Base-by-base conservation (phyloP, 2,329 filamentous ascomycete species). In the Fusarium lateritium region DNA sequence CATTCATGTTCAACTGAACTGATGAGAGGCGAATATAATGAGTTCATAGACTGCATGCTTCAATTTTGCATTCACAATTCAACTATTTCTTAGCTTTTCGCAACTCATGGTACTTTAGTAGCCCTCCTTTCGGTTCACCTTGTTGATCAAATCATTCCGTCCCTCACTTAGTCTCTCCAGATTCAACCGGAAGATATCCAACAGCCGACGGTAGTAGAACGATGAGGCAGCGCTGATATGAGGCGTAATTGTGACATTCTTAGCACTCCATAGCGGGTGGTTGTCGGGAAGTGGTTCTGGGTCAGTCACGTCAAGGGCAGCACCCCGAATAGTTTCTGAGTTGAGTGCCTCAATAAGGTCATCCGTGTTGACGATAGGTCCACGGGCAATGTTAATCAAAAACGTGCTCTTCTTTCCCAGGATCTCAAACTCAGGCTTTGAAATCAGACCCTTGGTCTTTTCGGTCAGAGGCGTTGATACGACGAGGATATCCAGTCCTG, bases 221-320 rank as follows among this genome's bases (percentile, higher is more conserved):
- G 75, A 78, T 9, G 83, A 83, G 7, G 65, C 67, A 1, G 81
- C 82, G 50, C 83, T 85, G 13, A 86, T 76, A 64, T 86, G 85
- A 17, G 85, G 85, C 22, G 84, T 85, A 45, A 95, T 86, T 52
- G 91, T 85, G 17, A 91, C 83, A 76, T 94, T 94, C 62, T 87
- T 86, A 15, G 90, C 82, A 26, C 82, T 85, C 92, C 92, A 95
- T 51, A 95, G 79, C 66, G 87, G 85, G 74, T 92, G 88, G 6
- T 90, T 87, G 4, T 83, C 79, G 0, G 92, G 91, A 66, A 95
- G 76, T 1, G 93, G 93, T 77, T 95, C 93, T 0, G 92, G 92
- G 63, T 94, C 92, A 3, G 92, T 92, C 2, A 95, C 92, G 75
- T 94, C 92, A 40, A 95, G 79, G 2, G 92, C 92, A 0, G 92